Percentiles rank a stretch among this genome's conserved stretches.
phyloP scores from a whole-genome alignment of 768 basidiomycete genomes.

The Suillus lakei region DNA sequence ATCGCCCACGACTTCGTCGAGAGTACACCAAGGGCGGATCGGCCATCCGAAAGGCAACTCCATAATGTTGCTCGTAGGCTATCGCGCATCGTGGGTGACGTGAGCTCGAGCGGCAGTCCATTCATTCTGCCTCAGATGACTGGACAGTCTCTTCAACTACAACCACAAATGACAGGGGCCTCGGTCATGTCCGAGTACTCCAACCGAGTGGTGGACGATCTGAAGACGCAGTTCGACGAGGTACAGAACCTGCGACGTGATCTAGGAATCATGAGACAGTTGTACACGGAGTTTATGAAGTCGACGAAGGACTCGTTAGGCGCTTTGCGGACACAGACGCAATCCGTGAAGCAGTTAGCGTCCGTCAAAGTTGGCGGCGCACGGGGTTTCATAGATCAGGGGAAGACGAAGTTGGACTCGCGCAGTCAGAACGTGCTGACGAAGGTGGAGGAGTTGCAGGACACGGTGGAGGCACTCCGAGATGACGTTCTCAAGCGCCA shows the following conservation, averaged over 20 bases:
- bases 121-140: slow-evolving; percentile 66
- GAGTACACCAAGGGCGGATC: slow-evolving; percentile 63
- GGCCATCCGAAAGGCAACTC: slow-evolving; percentile 80
- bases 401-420: slow-evolving; percentile 88
- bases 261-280: slow-evolving; percentile 90
- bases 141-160: slow-evolving; percentile 59
- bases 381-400: slow-evolving; percentile 86
- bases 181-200: slow-evolving; percentile 77
- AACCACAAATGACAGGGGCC: slow-evolving; percentile 76
- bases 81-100: slow-evolving; percentile 66
- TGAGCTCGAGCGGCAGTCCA: slow-evolving; percentile 36
- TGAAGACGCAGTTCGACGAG: slow-evolving; percentile 94
- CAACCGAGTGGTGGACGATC: slow-evolving; percentile 73
- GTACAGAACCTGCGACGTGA: slow-evolving; percentile 94
- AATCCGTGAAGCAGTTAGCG: slow-evolving; percentile 87
- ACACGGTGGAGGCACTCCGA: slow-evolving; percentile 86
- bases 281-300: slow-evolving; percentile 93
- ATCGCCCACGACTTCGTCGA: slow-evolving; percentile 62
- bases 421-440: slow-evolving; percentile 91
- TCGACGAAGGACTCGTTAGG: slow-evolving; percentile 87
- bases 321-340: slow-evolving; percentile 80
- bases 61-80: slow-evolving; percentile 73
- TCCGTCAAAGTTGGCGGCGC: slow-evolving; percentile 82
- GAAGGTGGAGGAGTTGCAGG: slow-evolving; percentile 91
- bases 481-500: slow-evolving; percentile 92